A percentile compares a stretch with the other conserved stretches of the same genome.
These are phyloP conservation scores for Nemania diffusa DNA, from an alignment of 2,329 filamentous ascomycete genomes.

Conservation along the genomic window DNA sequence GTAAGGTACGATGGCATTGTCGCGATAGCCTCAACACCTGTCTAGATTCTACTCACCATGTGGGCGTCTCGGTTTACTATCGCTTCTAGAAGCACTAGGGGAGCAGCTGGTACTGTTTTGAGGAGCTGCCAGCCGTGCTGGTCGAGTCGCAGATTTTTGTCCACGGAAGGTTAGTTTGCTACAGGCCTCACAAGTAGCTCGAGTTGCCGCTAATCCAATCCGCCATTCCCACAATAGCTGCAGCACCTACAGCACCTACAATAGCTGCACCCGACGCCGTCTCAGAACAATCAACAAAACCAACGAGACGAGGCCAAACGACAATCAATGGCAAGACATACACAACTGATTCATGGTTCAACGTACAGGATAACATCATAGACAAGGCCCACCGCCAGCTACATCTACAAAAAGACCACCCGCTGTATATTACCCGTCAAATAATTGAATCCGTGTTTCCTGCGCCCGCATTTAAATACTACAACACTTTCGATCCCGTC, in stretches of 20 bases:
- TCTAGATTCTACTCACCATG: slow-evolving; percentile 38
- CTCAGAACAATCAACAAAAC: too few relatives aligned
- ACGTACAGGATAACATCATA: slow-evolving; percentile 80
- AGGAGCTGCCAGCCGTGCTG: slow-evolving; percentile 28
- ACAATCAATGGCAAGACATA: slow-evolving; percentile 73
- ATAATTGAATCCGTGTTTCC: slow-evolving; percentile 93
- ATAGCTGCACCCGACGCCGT: too few relatives aligned
- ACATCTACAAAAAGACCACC: slow-evolving; percentile 93
- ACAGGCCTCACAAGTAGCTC: neutral
- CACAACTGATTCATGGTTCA: slow-evolving; percentile 82
- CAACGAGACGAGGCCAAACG: slow-evolving; percentile 51
- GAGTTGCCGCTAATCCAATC: slow-evolving; percentile 33
- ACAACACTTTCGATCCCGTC: slow-evolving; percentile 83
- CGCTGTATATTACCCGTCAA: slow-evolving; percentile 87
- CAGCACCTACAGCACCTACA: slow-evolving; percentile 34
- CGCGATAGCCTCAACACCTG: slow-evolving; percentile 19
- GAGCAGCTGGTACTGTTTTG: slow-evolving; percentile 26
- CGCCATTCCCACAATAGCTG: slow-evolving; percentile 9
- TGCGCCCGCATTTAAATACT: slow-evolving; percentile 74
- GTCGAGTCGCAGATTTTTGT: slow-evolving; percentile 39
- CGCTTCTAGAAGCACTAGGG: slow-evolving; percentile 36
- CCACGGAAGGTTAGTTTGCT: slow-evolving; percentile 43
- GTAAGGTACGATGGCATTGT: neutral
- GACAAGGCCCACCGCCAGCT: slow-evolving; percentile 78
- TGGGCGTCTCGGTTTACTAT: slow-evolving; percentile 45